Evolutionary conservation across 441 rosid species (phyloP).

Genomic region (Eugenia klotzschiana): DNA sequence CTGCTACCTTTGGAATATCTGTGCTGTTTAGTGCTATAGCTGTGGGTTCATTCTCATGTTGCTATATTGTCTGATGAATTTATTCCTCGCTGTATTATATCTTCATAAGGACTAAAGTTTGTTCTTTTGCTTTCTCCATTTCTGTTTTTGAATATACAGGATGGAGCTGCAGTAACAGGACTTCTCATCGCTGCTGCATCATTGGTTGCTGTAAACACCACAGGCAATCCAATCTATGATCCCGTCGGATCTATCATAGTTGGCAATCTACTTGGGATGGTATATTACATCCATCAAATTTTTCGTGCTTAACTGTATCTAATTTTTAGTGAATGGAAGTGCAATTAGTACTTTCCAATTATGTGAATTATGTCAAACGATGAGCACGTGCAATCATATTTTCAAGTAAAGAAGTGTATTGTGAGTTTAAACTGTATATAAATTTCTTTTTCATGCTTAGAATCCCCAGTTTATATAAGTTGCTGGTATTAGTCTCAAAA

Average conservation of each 20-base stretch:
- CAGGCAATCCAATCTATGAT: slow-evolving; percentile 93
- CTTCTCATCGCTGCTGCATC: slow-evolving; percentile 89
- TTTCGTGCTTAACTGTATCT: not conserved
- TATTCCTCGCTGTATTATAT: not conserved
- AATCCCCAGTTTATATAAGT: not conserved
- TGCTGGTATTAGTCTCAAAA: not conserved
- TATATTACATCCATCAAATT: slow-evolving; percentile 8
- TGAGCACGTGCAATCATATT: not conserved
- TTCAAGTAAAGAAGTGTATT: not conserved
- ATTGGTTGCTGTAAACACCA: slow-evolving; percentile 67
- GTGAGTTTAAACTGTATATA: not conserved
- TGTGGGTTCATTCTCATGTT: not conserved
- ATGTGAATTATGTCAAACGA: not conserved
- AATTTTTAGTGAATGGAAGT: not conserved
- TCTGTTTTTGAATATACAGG: slow-evolving; percentile 31
- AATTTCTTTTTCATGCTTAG: not conserved
- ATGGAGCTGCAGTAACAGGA: slow-evolving; percentile 97
- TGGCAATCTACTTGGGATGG: slow-evolving; percentile 95
- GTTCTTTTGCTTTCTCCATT: not conserved
- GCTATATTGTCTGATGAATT: not conserved
- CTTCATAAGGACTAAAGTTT: not conserved
- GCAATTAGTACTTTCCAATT: not conserved
- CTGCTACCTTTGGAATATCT: not conserved
- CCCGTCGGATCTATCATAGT: slow-evolving; percentile 89
- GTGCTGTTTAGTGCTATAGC: not conserved